Evolutionary conservation across 257 asterid genomes (phyloP).

Genomic region (Scutellaria galericulata): DNA sequence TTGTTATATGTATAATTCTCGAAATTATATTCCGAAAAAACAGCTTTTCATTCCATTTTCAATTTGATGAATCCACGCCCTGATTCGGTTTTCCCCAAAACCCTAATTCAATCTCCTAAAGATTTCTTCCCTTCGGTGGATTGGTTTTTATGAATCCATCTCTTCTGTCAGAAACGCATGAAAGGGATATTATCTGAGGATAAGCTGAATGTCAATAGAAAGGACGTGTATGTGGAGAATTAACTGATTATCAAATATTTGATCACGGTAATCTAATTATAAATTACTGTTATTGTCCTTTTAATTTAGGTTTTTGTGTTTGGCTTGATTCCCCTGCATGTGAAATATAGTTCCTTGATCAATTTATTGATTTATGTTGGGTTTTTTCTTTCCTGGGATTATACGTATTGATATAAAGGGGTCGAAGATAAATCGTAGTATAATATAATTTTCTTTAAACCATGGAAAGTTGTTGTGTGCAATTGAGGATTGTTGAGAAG

Average conservation of each 20-base stretch:
- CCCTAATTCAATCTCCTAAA: conserved; percentile 40
- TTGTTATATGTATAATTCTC: neutral
- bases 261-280: conserved; percentile 24
- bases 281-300: neutral
- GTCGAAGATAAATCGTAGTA: neutral
- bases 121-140: neutral
- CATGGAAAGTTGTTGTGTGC: neutral
- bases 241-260: neutral
- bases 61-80: conserved; percentile 28
- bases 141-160: conserved; percentile 13
- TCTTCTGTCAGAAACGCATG: conserved; percentile 26
- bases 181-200: conserved; percentile 16
- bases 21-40: conserved; percentile 38
- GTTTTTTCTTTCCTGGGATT: conserved; percentile 18
- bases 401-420: conserved; percentile 1
- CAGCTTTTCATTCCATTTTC: conserved; percentile 43
- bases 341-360: neutral
- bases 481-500: conserved; percentile 1
- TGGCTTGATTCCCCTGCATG: conserved; percentile 17
- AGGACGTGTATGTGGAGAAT: neutral
- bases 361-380: neutral
- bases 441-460: neutral
- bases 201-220: conserved; percentile 15
- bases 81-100: conserved; percentile 34
- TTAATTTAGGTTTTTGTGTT: neutral